Base-by-base conservation (phyloP, 768 basidiomycete species). In the Paxillus rubicundulus region DNA sequence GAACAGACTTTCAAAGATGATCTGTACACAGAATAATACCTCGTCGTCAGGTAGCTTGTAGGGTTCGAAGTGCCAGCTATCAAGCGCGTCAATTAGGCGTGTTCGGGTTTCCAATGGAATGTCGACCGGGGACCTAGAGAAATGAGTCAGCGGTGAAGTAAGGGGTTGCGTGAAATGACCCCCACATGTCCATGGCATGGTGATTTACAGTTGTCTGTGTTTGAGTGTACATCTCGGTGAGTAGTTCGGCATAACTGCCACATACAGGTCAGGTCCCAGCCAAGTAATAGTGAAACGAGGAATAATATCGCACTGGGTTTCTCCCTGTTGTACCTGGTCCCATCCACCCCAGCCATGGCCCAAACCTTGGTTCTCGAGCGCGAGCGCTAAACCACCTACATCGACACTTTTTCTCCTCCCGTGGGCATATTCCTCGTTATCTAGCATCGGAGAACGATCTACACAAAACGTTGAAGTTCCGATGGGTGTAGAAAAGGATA, bases 31-130 rank as follows among this genome's bases (percentile, higher is more conserved):
- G 18, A 84, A 80, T 13, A 91, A 74, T 10, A 92, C 77, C 69
- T 98, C 91, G 48, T 89, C 87, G 49, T 91, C 85, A 18, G 85
- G 80, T 34, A 97, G 80, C 36, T 79, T 79, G 70, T 90, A 86
- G 4, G 96, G 94, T 64, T 97, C 88, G 66, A 98, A 99, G 57
- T 87, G 74, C 96, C 96, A 99, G 12, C 76, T 78, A 52, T 87
- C 84, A 13, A 97, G 77, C 0, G 77, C 74, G 18, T 72, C 66
- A 59, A 96, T 86, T 45, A 97, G 79, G 21, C 82, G 76, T 18
- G 68, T 65, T 54, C 91, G 82, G 30, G 77, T 80, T 17, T 74
- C 73, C 34, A 68, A 65, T 28, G 80, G 69, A 21, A 81, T 71
- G 52, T 78, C 70, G 39, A 79, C 69, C 18, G 80, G 78, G 14